Conservation (phyloP, 2,329 filamentous ascomycete genomes). For the Alternaria rosae region DNA sequence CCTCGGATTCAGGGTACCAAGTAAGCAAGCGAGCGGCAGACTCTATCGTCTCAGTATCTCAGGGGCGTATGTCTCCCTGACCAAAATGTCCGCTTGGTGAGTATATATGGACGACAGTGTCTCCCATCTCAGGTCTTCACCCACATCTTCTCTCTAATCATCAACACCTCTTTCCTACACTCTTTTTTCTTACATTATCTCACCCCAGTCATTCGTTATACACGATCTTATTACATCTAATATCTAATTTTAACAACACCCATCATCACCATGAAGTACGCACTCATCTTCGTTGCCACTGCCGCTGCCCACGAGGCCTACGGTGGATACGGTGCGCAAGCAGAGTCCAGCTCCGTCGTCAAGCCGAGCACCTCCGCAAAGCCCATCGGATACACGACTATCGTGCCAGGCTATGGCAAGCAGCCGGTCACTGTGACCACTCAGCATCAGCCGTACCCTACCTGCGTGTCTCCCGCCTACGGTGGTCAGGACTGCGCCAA, state of each 20-base stretch:
- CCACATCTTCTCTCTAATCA: slow-evolving; percentile 28
- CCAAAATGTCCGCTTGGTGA: background rate
- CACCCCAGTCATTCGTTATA: slow-evolving; percentile 39
- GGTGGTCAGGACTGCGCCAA: slow-evolving; percentile 24
- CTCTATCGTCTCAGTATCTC: slow-evolving; percentile 20
- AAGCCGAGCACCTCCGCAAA: slow-evolving; percentile 19
- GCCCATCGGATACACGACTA: slow-evolving; percentile 36
- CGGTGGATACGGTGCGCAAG: slow-evolving; percentile 15
- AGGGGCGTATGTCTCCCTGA: slow-evolving; percentile 14
- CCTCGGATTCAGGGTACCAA: slow-evolving; percentile 3
- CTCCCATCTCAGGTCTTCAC: slow-evolving; percentile 12
- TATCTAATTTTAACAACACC: slow-evolving; percentile 20
- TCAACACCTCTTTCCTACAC: slow-evolving; percentile 22
- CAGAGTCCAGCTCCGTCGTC: slow-evolving; percentile 20
- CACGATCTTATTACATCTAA: slow-evolving; percentile 13
- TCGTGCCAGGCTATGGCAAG: slow-evolving; percentile 37
- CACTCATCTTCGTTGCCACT: slow-evolving; percentile 35
- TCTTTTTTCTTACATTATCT: slow-evolving; percentile 19
- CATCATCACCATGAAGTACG: slow-evolving; percentile 31
- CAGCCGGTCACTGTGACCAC: slow-evolving; percentile 39
- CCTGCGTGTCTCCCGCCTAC: slow-evolving; percentile 33
- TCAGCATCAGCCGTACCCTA: slow-evolving; percentile 43
- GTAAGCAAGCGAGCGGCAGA: slow-evolving; percentile 15
- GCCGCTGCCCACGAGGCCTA: slow-evolving; percentile 35
- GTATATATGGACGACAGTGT: slow-evolving; percentile 19